phyloP scores from a whole-genome alignment of 2,329 filamentous ascomycete species.

The Botrytis hyacinthi region DNA sequence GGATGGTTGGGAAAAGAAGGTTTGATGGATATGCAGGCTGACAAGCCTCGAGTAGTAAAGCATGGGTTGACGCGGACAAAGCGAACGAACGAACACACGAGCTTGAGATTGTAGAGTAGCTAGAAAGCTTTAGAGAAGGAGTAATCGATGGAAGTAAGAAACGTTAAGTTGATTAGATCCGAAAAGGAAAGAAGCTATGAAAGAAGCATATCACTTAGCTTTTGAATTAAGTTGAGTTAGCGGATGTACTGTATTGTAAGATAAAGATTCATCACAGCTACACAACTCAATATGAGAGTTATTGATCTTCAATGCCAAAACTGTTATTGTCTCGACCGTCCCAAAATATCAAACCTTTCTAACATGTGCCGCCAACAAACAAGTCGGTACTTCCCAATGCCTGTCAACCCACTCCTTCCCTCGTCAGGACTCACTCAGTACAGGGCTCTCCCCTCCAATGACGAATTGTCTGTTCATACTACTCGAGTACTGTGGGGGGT shows the following conservation, averaged over 20 bases:
- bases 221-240: not conserved
- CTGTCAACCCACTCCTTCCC: not conserved
- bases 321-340: not conserved
- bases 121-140: not conserved
- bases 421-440: not conserved
- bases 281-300: not conserved
- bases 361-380: not conserved
- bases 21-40: slow-evolving; percentile 2
- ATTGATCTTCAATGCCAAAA: not conserved
- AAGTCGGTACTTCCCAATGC: not conserved
- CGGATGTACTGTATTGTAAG: not conserved
- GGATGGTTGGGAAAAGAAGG: not conserved
- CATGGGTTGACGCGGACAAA: slow-evolving; percentile 9
- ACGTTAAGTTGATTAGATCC: not conserved
- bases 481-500: not conserved
- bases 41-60: not conserved
- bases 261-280: not conserved
- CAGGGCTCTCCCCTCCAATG: not conserved
- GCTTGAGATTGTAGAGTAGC: not conserved
- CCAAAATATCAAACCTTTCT: not conserved
- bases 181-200: not conserved
- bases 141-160: not conserved
- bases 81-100: not conserved
- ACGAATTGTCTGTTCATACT: not conserved
- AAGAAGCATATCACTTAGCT: slow-evolving; percentile 1